A percentile compares a stretch with the other conserved stretches of the same genome.
phyloP scores from a whole-genome alignment of 2,329 filamentous ascomycete genomes.

The Xylariaceae sp. region DNA sequence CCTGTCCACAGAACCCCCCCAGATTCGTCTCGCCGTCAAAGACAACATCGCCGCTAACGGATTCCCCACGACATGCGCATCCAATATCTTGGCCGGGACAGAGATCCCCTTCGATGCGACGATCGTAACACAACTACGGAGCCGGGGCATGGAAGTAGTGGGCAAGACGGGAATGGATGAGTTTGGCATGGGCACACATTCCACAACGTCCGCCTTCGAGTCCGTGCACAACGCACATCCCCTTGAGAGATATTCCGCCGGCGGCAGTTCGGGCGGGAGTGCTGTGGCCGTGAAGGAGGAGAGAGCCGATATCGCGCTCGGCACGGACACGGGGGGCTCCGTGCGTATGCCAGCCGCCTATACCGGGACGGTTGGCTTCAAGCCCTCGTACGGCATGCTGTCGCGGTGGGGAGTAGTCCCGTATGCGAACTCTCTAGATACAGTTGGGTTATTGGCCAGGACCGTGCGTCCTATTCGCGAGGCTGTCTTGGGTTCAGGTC shows the following conservation, averaged over 20 bases:
- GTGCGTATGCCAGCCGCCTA: constrained; percentile 85
- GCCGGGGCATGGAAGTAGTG: constrained; percentile 56
- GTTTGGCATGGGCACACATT: constrained; percentile 91
- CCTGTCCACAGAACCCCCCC: not conserved
- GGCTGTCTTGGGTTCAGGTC: constrained; percentile 45
- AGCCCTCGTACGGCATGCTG: constrained; percentile 84
- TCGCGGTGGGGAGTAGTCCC: constrained; percentile 82
- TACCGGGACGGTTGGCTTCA: constrained; percentile 76
- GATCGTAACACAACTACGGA: constrained; percentile 62
- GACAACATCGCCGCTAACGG: constrained; percentile 67
- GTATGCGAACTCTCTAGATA: constrained; percentile 90
- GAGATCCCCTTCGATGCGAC: constrained; percentile 76
- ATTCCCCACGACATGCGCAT: constrained; percentile 77
- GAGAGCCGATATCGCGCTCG: constrained; percentile 60
- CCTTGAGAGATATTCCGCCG: constrained; percentile 51
- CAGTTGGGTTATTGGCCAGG: constrained; percentile 68
- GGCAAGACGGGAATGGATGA: constrained; percentile 94
- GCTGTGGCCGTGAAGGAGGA: constrained; percentile 71
- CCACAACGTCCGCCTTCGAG: constrained; percentile 61
- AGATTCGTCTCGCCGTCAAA: constrained; percentile 55
- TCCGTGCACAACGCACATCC: constrained; percentile 51
- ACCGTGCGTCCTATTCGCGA: constrained; percentile 46
- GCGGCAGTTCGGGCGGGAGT: constrained; percentile 90
- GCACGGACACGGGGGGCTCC: constrained; percentile 90
- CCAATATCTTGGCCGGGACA: constrained; percentile 64